Conservation (phyloP, 371 early-diverging fungal species). For the Umbelopsis sp. region DNA sequence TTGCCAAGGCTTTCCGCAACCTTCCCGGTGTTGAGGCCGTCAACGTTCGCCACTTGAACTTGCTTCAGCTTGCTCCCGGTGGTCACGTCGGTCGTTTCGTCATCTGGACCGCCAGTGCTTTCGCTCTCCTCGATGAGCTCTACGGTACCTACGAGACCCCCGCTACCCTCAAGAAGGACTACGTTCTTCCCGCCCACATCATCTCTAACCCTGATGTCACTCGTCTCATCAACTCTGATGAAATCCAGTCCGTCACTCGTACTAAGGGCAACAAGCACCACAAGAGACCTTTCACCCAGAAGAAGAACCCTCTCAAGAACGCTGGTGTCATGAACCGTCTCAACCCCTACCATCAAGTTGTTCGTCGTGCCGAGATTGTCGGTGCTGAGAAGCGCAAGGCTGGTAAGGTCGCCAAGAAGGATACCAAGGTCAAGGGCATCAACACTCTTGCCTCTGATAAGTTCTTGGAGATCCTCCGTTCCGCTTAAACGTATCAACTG, state of each 20-base stretch:
- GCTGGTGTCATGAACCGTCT: conserved; percentile 90
- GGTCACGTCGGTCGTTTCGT: conserved; percentile 99
- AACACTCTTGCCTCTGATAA: conserved; percentile 56
- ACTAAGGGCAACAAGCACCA: conserved; percentile 78
- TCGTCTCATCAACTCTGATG: conserved; percentile 97
- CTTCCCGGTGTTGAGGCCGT: conserved; percentile 98
- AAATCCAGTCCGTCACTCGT: conserved; percentile 95
- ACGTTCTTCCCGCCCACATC: conserved; percentile 88
- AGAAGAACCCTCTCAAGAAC: conserved; percentile 98
- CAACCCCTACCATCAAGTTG: conserved; percentile 95
- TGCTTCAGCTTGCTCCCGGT: conserved; percentile 99
- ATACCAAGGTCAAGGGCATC: conserved; percentile 42
- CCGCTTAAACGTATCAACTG: conserved; percentile 49
- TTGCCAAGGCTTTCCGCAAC: conserved; percentile 98
- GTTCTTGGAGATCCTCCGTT: conserved; percentile 68
- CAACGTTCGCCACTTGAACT: conserved; percentile 93
- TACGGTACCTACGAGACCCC: conserved; percentile 90
- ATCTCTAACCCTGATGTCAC: conserved; percentile 95
- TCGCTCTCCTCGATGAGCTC: conserved; percentile 93
- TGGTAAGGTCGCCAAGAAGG: conserved; percentile 70
- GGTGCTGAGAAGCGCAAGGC: conserved; percentile 63
- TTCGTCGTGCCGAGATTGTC: conserved; percentile 85
- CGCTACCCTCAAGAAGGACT: conserved; percentile 93
- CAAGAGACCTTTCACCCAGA: conserved; percentile 91
- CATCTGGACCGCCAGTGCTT: conserved; percentile 99